Evolutionary conservation across 441 rosid species (phyloP), one percentile per base, ranked within the genome.

Genomic region (Populus hybrid): DNA sequence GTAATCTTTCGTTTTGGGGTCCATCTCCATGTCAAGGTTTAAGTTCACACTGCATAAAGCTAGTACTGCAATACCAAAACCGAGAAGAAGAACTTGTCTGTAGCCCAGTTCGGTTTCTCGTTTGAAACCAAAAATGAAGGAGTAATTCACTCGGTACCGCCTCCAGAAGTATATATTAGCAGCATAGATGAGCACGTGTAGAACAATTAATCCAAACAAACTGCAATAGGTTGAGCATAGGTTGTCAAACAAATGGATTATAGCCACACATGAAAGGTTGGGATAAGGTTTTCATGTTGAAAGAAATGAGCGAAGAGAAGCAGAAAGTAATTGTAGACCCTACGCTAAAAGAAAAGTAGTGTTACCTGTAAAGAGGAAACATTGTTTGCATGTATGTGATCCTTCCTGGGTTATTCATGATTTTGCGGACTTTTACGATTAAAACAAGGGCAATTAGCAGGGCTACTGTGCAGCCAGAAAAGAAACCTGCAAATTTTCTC

Each of bases 121-220:
- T 82, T 90, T 93, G 90, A 92, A 92, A 46, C 97, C 95, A 53
- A 94, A 94, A 83, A 95, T 92, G 84, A 94, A 95, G 76, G 92
- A 69, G 40, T 91, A 94, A 59, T 94, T 95, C 53, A 94, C 89
- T 75, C 90, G 75, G 75, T 89, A 91, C 20, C 85, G 79, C 82
- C 86, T 90, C 99, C 97, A 95, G 78, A 75, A 94, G 86, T 82
- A 95, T 84, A 91, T 79, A 80, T 94, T 83, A 35, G 71, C 85
- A 69, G 94, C 97, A 71, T 87, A 93, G 84, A 87, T 79, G 35
- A 90, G 40, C 78, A 89, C 30, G 79, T 94, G 97, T 28, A 94
- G 86, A 65, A 89, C 92, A 28, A 91, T 79, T 84, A 90, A 91
- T 1, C 90, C 91, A 35, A 91, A 93, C 72, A 92, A 84, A 79